Evolutionary conservation across 352 stramenopile genomes (phyloP).

Genomic region (Phytophthora macrochlamydospora): DNA sequence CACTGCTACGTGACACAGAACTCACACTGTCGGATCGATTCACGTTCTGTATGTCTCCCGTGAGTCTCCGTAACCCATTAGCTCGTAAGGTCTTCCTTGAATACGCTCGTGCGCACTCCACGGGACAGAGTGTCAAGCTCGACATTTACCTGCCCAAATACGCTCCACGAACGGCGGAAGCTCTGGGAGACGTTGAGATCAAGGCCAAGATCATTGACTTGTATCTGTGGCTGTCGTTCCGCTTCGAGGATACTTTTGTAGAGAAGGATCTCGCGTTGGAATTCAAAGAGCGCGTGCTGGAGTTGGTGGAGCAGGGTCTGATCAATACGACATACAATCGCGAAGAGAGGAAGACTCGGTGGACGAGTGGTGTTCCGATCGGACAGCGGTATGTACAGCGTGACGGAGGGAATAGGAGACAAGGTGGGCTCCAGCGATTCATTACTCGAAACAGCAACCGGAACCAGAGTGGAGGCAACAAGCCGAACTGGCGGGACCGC

Average conservation of each 20-base stretch:
- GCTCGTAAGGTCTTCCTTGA: constrained; percentile 81
- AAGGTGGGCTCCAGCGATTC: constrained; percentile 16
- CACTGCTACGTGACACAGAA: constrained; percentile 66
- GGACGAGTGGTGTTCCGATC: constrained; percentile 28
- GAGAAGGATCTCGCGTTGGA: constrained; percentile 71
- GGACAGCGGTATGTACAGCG: constrained; percentile 7
- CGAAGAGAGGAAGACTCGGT: constrained; percentile 47
- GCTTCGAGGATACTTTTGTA: constrained; percentile 89
- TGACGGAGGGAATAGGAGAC: background rate
- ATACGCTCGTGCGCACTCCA: constrained; percentile 83
- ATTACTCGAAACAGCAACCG: constrained; percentile 4
- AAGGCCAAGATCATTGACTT: constrained; percentile 93
- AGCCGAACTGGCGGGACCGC: constrained; percentile 4
- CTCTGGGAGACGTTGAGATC: constrained; percentile 89
- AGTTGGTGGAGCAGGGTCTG: constrained; percentile 73
- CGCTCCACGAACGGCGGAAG: constrained; percentile 77
- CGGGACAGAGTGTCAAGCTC: constrained; percentile 76
- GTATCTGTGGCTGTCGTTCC: constrained; percentile 94
- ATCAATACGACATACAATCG: constrained; percentile 83
- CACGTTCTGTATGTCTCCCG: constrained; percentile 91
- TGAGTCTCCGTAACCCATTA: constrained; percentile 77
- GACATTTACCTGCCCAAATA: constrained; percentile 80
- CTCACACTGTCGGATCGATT: constrained; percentile 82
- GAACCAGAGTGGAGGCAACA: constrained; percentile 5
- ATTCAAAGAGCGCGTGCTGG: constrained; percentile 64